These are phyloP conservation scores for Leavenworthia alabamica DNA, from an alignment of 345 rosid species.

Conservation along the genomic window DNA sequence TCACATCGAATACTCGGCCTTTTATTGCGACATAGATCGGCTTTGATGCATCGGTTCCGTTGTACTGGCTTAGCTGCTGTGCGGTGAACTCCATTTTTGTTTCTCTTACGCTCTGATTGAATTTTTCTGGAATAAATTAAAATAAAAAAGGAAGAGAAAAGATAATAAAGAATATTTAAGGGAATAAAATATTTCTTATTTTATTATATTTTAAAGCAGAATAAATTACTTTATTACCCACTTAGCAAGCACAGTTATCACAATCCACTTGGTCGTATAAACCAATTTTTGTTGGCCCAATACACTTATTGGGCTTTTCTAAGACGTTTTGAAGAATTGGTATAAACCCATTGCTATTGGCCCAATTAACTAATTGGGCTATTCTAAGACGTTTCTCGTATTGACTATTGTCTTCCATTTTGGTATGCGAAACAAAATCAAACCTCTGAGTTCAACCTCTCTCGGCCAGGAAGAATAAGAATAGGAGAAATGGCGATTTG, in stretches of 20 bases:
- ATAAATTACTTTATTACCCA: neutral
- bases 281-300: too few species aligned
- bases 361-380: neutral
- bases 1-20: constrained; percentile 69
- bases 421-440: neutral
- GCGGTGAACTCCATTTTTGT: constrained; percentile 62
- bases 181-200: neutral
- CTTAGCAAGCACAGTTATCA: too few species aligned
- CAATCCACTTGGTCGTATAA: too few species aligned
- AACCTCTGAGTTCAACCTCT: neutral
- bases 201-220: neutral
- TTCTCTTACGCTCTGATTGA: neutral
- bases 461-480: neutral
- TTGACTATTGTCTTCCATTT: neutral
- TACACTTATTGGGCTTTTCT: too few species aligned
- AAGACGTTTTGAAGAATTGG: neutral
- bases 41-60: constrained; percentile 64
- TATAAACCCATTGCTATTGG: neutral
- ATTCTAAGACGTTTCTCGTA: neutral
- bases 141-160: neutral
- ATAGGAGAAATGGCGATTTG: constrained; percentile 29
- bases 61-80: constrained; percentile 53
- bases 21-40: constrained; percentile 85
- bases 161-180: neutral
- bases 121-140: neutral